Base-by-base conservation (phyloP, 2,329 filamentous ascomycete genomes). In the Fusarium anthophilum region DNA sequence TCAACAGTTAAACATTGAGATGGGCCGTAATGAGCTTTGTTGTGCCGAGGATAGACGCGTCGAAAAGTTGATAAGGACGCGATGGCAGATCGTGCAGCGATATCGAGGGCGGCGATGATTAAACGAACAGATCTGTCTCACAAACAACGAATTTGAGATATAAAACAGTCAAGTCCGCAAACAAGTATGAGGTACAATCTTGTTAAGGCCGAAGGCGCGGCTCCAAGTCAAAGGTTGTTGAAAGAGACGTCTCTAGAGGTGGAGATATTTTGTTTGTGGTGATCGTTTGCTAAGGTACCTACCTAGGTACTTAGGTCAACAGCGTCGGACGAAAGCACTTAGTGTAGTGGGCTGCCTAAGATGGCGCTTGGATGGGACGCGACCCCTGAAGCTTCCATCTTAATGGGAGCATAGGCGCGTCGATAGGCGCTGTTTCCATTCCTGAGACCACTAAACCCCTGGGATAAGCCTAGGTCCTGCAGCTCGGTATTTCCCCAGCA, bases 401-500 rank as follows among this genome's bases (percentile, higher is more conserved):
- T 50, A 57, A 68, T 63, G 57, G 57, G 26, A 24, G 43, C 51
- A 43, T 51, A 43, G 39, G 72, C 71, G 76, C 73, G 73, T 73
- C 54, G 59, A 58, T 57, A 69, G 67, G 69, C 76, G 72, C 66
- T 66, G n/a, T 58, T 59, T 51, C 63, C 53, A 63, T 53, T 69
- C 56, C 55, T 57, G 48, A 28, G 22, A 65, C 57, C 62, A 67
- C 63, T 62, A 47, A 37, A 54, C 41, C 50, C 35, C 65, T 67
- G 57, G 47, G 68, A 77, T 15, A 43, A 47, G 60, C 55, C 41
- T 77, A 76, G 68, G 62, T 67, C 55, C 64, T 68, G 64, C 62
- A 66, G 39, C 59, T 60, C 30, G 62, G 59, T 63, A 71, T 76
- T 76, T 66, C 76, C 74, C 56, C 39, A 75, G 74, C 76, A 77